These are phyloP conservation scores for Testicularia cyperi DNA, from an alignment of 1,284 basidiomycete genomes.

Conservation along the genomic window DNA sequence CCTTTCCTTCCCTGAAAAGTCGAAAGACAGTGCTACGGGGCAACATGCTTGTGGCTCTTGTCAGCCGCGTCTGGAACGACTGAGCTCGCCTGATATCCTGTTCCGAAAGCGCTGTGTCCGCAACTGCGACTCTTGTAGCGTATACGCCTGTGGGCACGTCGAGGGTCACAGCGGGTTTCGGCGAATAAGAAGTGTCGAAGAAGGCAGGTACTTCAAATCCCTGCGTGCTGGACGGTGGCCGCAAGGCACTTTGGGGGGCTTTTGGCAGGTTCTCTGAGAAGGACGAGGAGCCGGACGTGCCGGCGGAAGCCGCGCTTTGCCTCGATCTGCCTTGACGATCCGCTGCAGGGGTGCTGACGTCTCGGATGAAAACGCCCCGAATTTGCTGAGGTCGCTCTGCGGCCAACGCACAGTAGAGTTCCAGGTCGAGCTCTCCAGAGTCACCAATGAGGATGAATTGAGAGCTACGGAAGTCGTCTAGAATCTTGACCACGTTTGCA, in stretches of 20 bases:
- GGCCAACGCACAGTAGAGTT: slow-evolving; percentile 52
- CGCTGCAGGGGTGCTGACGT: slow-evolving; percentile 42
- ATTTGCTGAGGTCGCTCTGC: slow-evolving; percentile 45
- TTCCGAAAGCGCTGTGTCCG: slow-evolving; percentile 20
- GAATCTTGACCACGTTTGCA: slow-evolving; percentile 31
- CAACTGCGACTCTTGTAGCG: neutral
- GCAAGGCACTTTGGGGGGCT: slow-evolving; percentile 12
- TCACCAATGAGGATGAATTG: slow-evolving; percentile 56
- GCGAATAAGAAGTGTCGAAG: slow-evolving; percentile 31
- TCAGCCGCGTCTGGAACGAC: slow-evolving; percentile 24
- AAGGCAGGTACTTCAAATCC: slow-evolving; percentile 4
- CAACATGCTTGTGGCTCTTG: slow-evolving; percentile 28
- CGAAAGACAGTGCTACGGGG: slow-evolving; percentile 37
- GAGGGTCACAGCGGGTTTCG: slow-evolving; percentile 7
- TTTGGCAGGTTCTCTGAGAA: slow-evolving; percentile 13
- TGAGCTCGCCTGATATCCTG: slow-evolving; percentile 26
- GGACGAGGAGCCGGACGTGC: neutral
- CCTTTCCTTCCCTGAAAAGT: slow-evolving; percentile 29
- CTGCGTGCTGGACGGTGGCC: slow-evolving; percentile 9
- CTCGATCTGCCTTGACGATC: no score
- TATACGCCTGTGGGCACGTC: slow-evolving; percentile 11
- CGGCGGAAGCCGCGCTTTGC: no score
- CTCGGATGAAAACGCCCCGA: slow-evolving; percentile 51
- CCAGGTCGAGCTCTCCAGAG: slow-evolving; percentile 55
- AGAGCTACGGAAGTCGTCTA: slow-evolving; percentile 38